phyloP scores from a whole-genome alignment of 1,284 basidiomycete genomes.

The Erythrobasidium hasegawianum region DNA sequence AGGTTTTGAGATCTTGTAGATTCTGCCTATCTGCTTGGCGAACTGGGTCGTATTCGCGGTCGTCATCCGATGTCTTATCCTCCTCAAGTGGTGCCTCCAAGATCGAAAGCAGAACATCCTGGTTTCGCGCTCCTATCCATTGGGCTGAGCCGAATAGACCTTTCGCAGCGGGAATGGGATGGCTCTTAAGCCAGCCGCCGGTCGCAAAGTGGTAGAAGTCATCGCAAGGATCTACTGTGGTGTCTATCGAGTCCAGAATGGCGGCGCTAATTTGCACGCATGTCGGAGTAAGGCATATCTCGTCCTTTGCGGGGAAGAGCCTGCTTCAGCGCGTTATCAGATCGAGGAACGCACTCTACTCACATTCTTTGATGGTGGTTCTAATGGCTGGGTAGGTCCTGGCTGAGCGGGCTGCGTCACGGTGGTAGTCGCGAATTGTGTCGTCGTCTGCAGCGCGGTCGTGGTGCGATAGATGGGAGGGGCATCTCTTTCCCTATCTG shows the following conservation, averaged over 20 bases:
- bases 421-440: conserved; percentile 44
- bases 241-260: conserved; percentile 76
- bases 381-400: conserved; percentile 41
- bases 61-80: conserved; percentile 56
- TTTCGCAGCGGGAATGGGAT: conserved; percentile 81
- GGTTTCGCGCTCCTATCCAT: conserved; percentile 50
- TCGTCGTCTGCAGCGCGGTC: conserved; percentile 48
- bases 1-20: conserved; percentile 70
- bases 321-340: conserved; percentile 48
- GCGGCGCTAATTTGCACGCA: conserved; percentile 80
- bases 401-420: conserved; percentile 47
- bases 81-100: conserved; percentile 20
- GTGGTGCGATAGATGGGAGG: conserved; percentile 39
- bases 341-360: background rate
- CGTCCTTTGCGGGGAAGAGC: conserved; percentile 46
- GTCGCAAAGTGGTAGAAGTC: conserved; percentile 82
- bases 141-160: conserved; percentile 57
- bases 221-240: conserved; percentile 83
- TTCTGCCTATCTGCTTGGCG: conserved; percentile 60
- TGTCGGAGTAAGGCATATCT: conserved; percentile 68
- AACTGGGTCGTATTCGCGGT: conserved; percentile 35
- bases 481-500: conserved; percentile 74
- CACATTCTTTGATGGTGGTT: conserved; percentile 47
- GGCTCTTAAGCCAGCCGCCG: conserved; percentile 74
- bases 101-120: conserved; percentile 41